Evolutionary conservation across 345 rosid species (phyloP).

Genomic region (Brassica incana): DNA sequence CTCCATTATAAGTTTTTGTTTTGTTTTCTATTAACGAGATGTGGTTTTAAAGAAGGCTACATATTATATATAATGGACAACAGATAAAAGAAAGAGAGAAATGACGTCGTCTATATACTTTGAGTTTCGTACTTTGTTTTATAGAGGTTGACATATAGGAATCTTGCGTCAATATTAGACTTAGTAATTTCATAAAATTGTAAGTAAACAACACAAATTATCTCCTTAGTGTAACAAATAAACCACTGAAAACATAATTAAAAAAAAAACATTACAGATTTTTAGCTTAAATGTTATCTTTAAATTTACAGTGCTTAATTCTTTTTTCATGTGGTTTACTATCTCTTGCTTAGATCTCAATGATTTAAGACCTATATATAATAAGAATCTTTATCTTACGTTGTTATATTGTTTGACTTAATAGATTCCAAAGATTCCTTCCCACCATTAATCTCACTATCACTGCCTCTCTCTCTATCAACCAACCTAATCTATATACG

Average conservation of each 20-base stretch:
- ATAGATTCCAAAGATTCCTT: slow-evolving; percentile 47
- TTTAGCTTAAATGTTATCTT: not conserved
- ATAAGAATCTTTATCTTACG: slow-evolving; percentile 28
- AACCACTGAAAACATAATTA: not conserved
- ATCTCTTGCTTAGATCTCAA: slow-evolving; percentile 29
- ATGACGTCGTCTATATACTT: slow-evolving; percentile 17
- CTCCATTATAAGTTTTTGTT: too few species aligned
- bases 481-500: too few species aligned
- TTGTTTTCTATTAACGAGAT: too few species aligned
- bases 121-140: slow-evolving; percentile 29
- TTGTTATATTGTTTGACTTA: slow-evolving; percentile 27
- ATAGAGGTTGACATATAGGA: slow-evolving; percentile 24
- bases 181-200: not conserved
- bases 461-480: too few species aligned
- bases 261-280: too few species aligned
- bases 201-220: not conserved
- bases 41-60: too few species aligned
- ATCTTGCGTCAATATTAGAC: slow-evolving; percentile 25
- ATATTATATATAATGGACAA: too few species aligned
- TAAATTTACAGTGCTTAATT: not conserved
- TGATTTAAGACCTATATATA: slow-evolving; percentile 18
- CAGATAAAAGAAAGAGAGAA: not conserved
- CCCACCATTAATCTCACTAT: slow-evolving; percentile 13
- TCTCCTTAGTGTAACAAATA: not conserved
- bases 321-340: not conserved